Conservation (phyloP, 495 filamentous ascomycete species). For the Poronia punctata region DNA sequence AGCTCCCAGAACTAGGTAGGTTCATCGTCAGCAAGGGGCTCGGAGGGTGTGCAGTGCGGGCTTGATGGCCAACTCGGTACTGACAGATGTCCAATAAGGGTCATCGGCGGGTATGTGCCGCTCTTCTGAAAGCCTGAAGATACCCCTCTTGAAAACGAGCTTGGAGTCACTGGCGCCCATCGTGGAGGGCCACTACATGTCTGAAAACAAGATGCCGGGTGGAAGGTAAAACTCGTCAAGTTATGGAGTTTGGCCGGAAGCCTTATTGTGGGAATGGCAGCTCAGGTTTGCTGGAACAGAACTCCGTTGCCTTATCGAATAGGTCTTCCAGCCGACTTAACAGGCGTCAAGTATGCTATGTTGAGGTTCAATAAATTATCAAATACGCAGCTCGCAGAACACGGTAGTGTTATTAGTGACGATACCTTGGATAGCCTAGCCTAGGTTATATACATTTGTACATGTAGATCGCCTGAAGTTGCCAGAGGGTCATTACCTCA, state of each 20-base stretch:
- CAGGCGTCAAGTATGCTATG: too few species aligned
- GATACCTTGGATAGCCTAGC: too few species aligned
- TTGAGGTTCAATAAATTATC: too few species aligned
- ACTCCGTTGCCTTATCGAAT: too few species aligned
- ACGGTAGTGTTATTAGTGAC: too few species aligned
- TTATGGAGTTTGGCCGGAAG: not conserved
- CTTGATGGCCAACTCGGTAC: slow-evolving; percentile 21
- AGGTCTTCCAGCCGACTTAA: too few species aligned
- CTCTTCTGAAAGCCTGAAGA: slow-evolving; percentile 92
- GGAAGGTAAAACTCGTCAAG: not conserved
- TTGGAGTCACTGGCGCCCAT: slow-evolving; percentile 99
- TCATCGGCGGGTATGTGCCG: slow-evolving; percentile 81
- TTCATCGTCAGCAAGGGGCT: slow-evolving; percentile 6
- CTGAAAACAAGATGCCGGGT: slow-evolving; percentile 7
- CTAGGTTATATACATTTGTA: too few species aligned
- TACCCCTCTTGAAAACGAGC: slow-evolving; percentile 97
- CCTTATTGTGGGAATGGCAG: not conserved
- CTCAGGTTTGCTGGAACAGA: too few species aligned
- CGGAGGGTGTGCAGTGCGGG: not conserved
- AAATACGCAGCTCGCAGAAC: too few species aligned
- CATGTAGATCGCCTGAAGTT: too few species aligned
- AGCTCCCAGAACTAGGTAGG: slow-evolving; percentile 91
- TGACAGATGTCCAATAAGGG: slow-evolving; percentile 86
- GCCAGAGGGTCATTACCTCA: too few species aligned
- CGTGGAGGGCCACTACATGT: slow-evolving; percentile 19